These are phyloP conservation scores for Sclerotinia spermophila DNA, from an alignment of 2,329 filamentous ascomycete species.

Conservation along the genomic window DNA sequence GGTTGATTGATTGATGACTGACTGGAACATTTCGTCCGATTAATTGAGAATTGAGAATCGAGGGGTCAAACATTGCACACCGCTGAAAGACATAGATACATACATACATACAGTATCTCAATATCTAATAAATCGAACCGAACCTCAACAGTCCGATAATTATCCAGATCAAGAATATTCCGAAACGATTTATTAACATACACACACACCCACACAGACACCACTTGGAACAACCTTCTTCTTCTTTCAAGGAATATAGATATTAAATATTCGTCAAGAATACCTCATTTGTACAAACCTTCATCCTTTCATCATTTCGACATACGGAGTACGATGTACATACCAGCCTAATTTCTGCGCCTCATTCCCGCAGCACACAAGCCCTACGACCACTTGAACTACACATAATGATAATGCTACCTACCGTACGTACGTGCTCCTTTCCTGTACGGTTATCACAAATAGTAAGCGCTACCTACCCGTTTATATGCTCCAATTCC, in stretches of 20 bases:
- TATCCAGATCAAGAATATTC: not conserved
- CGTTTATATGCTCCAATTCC: not conserved
- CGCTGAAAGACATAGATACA: not conserved
- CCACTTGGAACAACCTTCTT: not conserved
- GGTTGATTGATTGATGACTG: too few relatives aligned
- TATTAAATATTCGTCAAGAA: not conserved
- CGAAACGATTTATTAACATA: not conserved
- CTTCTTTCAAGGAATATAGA: not conserved
- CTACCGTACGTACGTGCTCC: not conserved
- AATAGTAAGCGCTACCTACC: conserved; percentile 15
- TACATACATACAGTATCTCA: not conserved
- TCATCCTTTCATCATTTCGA: not conserved
- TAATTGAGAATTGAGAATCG: not conserved
- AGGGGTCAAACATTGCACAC: conserved; percentile 10
- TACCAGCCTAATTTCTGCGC: not conserved
- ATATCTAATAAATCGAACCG: not conserved
- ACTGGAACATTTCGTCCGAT: conserved; percentile 6
- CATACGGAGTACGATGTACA: too few relatives aligned
- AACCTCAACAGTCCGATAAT: conserved; percentile 2
- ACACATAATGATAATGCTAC: not conserved
- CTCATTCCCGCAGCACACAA: conserved; percentile 19
- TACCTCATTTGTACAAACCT: not conserved
- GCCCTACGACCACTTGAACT: not conserved
- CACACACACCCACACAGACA: not conserved
- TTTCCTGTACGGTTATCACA: not conserved